Evolutionary conservation across 805 yeast species (phyloP).

Genomic region (Saccharomycopsis sp.): DNA sequence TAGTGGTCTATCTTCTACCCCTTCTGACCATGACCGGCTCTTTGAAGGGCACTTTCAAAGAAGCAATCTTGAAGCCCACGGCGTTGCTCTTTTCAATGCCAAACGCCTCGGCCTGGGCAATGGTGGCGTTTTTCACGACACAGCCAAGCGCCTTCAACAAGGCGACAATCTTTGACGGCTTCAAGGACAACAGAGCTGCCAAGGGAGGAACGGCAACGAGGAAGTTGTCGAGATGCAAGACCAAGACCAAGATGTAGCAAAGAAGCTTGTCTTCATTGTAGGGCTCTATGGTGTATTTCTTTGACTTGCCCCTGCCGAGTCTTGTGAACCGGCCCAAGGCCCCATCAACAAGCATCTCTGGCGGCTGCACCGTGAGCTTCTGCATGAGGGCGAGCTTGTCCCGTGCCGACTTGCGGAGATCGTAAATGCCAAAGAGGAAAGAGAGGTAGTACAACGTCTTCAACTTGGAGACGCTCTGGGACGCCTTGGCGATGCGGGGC

Average conservation of each 20-base stretch:
- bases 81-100: slow-evolving; percentile 55
- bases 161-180: slow-evolving; percentile 60
- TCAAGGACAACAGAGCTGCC: slow-evolving; percentile 75
- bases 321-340: slow-evolving; percentile 65
- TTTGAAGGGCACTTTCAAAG: slow-evolving; percentile 79
- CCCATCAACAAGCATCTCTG: slow-evolving; percentile 65
- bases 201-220: slow-evolving; percentile 69
- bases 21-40: slow-evolving; percentile 75
- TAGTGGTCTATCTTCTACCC: slow-evolving; percentile 40
- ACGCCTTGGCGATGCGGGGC: slow-evolving; percentile 47
- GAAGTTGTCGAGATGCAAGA: slow-evolving; percentile 70
- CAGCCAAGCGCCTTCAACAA: slow-evolving; percentile 82
- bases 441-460: slow-evolving; percentile 77
- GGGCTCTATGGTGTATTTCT: slow-evolving; percentile 78
- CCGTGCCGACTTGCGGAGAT: slow-evolving; percentile 52
- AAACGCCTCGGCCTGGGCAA: slow-evolving; percentile 65
- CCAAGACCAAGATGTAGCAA: slow-evolving; percentile 64
- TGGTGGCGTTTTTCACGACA: slow-evolving; percentile 57
- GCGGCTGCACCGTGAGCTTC: slow-evolving; percentile 58
- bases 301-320: slow-evolving; percentile 55
- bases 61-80: slow-evolving; percentile 66
- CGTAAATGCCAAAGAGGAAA: slow-evolving; percentile 69
- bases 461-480: slow-evolving; percentile 38
- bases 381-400: slow-evolving; percentile 52
- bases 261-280: slow-evolving; percentile 78